These are phyloP conservation scores for Tuber calosporum DNA, from an alignment of 495 filamentous ascomycete species.

Conservation along the genomic window DNA sequence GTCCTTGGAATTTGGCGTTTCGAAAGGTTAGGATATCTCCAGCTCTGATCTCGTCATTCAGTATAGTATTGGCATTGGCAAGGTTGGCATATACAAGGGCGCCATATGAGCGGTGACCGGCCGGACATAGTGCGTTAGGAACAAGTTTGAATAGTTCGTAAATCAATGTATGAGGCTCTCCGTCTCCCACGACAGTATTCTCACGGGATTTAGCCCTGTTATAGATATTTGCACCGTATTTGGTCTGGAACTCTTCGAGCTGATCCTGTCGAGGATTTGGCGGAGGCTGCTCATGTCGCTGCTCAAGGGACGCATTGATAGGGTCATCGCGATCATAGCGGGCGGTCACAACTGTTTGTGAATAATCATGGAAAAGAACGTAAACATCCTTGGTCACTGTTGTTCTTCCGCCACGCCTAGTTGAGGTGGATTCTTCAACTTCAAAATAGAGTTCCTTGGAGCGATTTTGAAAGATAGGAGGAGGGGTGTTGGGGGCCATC, in stretches of 20 bases:
- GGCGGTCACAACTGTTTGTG: constrained; percentile 79
- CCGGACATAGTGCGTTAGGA: constrained; percentile 64
- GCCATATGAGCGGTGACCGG: constrained; percentile 81
- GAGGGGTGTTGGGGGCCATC: constrained; percentile 64
- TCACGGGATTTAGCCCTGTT: constrained; percentile 61
- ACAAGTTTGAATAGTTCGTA: constrained; percentile 69
- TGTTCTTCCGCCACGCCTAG: constrained; percentile 60
- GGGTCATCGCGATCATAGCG: constrained; percentile 71
- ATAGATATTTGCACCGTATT: constrained; percentile 67
- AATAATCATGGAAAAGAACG: constrained; percentile 88
- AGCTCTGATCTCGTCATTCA: constrained; percentile 88
- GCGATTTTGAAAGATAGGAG: constrained; percentile 72
- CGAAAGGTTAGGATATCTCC: constrained; percentile 91
- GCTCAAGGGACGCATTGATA: constrained; percentile 63
- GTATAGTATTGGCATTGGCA: constrained; percentile 80
- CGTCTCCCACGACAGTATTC: constrained; percentile 74
- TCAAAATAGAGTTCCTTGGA: constrained; percentile 71
- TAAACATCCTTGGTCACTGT: constrained; percentile 71
- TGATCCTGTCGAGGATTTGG: constrained; percentile 84
- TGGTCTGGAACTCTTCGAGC: constrained; percentile 72
- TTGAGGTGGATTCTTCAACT: constrained; percentile 59
- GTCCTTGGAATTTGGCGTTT: constrained; percentile 91
- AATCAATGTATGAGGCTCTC: constrained; percentile 66
- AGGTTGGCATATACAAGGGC: constrained; percentile 88
- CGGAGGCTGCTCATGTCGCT: constrained; percentile 81